These are phyloP conservation scores for Bipolaris sorokiniana DNA, from an alignment of 2,329 filamentous ascomycete genomes.

Conservation along the genomic window DNA sequence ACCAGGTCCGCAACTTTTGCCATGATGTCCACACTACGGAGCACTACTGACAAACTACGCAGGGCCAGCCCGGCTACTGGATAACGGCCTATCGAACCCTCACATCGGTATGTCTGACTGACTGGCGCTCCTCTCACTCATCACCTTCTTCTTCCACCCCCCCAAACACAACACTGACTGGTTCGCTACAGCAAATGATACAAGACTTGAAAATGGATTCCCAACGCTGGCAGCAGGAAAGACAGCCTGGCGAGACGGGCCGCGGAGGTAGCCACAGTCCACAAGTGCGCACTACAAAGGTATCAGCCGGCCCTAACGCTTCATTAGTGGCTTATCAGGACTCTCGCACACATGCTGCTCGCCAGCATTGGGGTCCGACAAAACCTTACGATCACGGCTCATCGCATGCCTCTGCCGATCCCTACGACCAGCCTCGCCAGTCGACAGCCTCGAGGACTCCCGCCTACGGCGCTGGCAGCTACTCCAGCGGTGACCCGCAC, in stretches of 20 bases:
- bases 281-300: constrained; percentile 48
- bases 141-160: no score
- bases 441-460: constrained; percentile 19
- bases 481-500: constrained; percentile 37
- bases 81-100: constrained; percentile 59
- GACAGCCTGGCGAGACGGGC: constrained; percentile 40
- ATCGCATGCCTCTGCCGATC: constrained; percentile 22
- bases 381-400: constrained; percentile 33
- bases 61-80: constrained; percentile 57
- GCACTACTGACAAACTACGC: constrained; percentile 9
- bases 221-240: constrained; percentile 51
- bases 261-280: constrained; percentile 57
- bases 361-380: constrained; percentile 51
- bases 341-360: constrained; percentile 51
- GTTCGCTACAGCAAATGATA: constrained; percentile 53
- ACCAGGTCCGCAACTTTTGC: constrained; percentile 49
- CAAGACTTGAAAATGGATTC: constrained; percentile 57
- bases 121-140: neutral
- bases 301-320: constrained; percentile 55
- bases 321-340: constrained; percentile 53
- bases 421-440: constrained; percentile 24
- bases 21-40: constrained; percentile 21
- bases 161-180: constrained; percentile 26
- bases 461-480: constrained; percentile 26
- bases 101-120: constrained; percentile 51